These are phyloP conservation scores for Globisporangium acanthophoron DNA, from an alignment of 352 stramenopile genomes.

Conservation along the genomic window DNA sequence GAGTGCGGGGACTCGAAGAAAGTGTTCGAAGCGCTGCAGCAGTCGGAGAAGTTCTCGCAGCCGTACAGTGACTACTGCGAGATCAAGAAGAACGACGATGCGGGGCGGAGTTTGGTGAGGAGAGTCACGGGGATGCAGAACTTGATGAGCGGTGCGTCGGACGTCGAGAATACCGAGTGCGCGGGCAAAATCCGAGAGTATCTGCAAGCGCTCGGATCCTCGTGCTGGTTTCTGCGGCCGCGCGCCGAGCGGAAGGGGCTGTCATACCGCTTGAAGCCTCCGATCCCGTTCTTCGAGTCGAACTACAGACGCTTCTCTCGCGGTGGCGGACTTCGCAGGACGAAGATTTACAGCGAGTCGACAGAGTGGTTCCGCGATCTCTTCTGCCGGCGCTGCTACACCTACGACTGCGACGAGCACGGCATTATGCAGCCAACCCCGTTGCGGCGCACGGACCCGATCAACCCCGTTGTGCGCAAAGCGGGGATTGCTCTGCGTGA, in stretches of 20 bases:
- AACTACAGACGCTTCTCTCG: slow-evolving; percentile 34
- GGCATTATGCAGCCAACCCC: slow-evolving; percentile 66
- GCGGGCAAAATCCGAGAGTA: slow-evolving; percentile 7
- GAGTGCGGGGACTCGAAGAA: slow-evolving; percentile 35
- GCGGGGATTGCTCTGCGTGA: slow-evolving; percentile 20
- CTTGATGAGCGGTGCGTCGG: slow-evolving; percentile 10
- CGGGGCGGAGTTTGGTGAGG: slow-evolving; percentile 12
- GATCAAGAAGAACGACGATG: slow-evolving; percentile 34
- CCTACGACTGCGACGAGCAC: slow-evolving; percentile 89
- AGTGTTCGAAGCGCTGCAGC: slow-evolving; percentile 43
- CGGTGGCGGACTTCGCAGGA: slow-evolving; percentile 30
- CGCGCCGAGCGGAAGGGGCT: slow-evolving; percentile 14
- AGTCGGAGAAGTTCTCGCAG: slow-evolving; percentile 21
- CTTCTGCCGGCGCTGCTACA: slow-evolving; percentile 88
- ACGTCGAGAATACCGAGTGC: not conserved
- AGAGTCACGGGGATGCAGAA: slow-evolving; percentile 22
- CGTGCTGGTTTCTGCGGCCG: slow-evolving; percentile 32
- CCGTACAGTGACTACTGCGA: slow-evolving; percentile 39
- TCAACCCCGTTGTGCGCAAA: slow-evolving; percentile 46
- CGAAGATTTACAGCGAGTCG: slow-evolving; percentile 39
- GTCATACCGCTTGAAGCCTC: slow-evolving; percentile 27
- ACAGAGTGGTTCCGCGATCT: slow-evolving; percentile 81
- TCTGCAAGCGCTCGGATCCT: slow-evolving; percentile 6
- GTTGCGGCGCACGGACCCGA: slow-evolving; percentile 35
- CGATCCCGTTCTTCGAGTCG: slow-evolving; percentile 48